Conservation (phyloP, 768 basidiomycete species). For the Chalciporus sphaerocephalus region DNA sequence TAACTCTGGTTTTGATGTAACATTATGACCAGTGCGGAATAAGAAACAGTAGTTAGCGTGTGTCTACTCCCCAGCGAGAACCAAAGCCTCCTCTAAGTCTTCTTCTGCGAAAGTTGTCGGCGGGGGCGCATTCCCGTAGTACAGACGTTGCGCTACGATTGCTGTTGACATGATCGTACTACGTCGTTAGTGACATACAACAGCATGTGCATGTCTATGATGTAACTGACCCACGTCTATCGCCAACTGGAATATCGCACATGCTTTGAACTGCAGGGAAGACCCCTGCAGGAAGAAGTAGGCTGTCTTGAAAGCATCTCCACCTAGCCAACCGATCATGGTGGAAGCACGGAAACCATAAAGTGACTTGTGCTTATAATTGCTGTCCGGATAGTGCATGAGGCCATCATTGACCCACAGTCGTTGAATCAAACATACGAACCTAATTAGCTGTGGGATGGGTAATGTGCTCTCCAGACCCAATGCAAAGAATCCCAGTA, state of each 20-base stretch:
- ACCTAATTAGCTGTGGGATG: constrained; percentile 81
- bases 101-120: constrained; percentile 43
- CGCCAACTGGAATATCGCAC: constrained; percentile 79
- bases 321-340: constrained; percentile 76
- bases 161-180: constrained; percentile 38
- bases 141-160: constrained; percentile 68
- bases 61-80: constrained; percentile 54
- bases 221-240: constrained; percentile 62
- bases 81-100: constrained; percentile 70
- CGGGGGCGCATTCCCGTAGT: constrained; percentile 72
- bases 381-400: constrained; percentile 42
- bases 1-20: background rate
- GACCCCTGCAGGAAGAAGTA: constrained; percentile 77
- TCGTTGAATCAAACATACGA: constrained; percentile 8
- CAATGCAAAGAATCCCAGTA: constrained; percentile 72
- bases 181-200: constrained; percentile 6
- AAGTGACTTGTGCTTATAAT: constrained; percentile 71
- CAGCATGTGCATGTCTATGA: constrained; percentile 2
- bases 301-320: constrained; percentile 77
- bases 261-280: constrained; percentile 77
- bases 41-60: constrained; percentile 1
- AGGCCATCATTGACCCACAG: constrained; percentile 11
- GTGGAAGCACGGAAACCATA: constrained; percentile 86
- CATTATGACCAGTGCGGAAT: constrained; percentile 1
- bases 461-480: constrained; percentile 86